A percentile compares a stretch with the other conserved stretches of the same genome.
These are phyloP conservation scores for Leccinum incarnatum DNA, from an alignment of 768 basidiomycete genomes.

Conservation along the genomic window DNA sequence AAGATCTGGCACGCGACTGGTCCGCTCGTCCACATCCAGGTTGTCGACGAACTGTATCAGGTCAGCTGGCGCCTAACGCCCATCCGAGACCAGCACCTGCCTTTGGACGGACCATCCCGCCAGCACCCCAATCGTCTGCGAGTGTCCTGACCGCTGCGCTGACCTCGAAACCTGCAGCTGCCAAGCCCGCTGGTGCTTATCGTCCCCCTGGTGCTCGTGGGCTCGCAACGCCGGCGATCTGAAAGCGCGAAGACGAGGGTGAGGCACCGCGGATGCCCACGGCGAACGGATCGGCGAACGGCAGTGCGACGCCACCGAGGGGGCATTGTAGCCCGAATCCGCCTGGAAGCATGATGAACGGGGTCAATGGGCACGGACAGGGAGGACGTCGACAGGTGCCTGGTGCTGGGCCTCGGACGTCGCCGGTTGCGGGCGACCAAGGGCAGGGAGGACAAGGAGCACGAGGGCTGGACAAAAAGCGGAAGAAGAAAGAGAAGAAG, in stretches of 20 bases:
- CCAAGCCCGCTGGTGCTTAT: constrained; percentile 84
- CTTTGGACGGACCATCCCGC: constrained; percentile 66
- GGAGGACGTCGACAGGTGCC: constrained; percentile 54
- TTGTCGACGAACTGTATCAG: constrained; percentile 88
- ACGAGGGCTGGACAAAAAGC: constrained; percentile 36
- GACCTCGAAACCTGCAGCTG: constrained; percentile 50
- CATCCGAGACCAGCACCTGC: constrained; percentile 54
- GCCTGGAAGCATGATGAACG: constrained; percentile 44
- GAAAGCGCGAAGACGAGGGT: constrained; percentile 90
- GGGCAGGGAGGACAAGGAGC: constrained; percentile 22
- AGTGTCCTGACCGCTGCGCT: constrained; percentile 52
- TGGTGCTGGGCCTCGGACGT: constrained; percentile 58
- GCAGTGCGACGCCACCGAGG: constrained; percentile 61
- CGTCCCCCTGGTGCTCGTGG: constrained; percentile 93
- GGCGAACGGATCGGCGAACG: constrained; percentile 37
- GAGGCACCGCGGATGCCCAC: constrained; percentile 54
- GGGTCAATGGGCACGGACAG: constrained; percentile 29
- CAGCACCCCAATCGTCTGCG: constrained; percentile 62
- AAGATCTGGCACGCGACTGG: constrained; percentile 95
- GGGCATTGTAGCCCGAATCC: constrained; percentile 56
- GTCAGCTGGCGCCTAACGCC: constrained; percentile 76
- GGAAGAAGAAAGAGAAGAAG: constrained; percentile 58
- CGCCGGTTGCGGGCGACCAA: constrained; percentile 42
- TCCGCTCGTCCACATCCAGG: constrained; percentile 79
- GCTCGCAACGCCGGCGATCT: constrained; percentile 80